phyloP scores from a whole-genome alignment of 202 grass and related monocot species.

The Dendrocalamus latiflorus region DNA sequence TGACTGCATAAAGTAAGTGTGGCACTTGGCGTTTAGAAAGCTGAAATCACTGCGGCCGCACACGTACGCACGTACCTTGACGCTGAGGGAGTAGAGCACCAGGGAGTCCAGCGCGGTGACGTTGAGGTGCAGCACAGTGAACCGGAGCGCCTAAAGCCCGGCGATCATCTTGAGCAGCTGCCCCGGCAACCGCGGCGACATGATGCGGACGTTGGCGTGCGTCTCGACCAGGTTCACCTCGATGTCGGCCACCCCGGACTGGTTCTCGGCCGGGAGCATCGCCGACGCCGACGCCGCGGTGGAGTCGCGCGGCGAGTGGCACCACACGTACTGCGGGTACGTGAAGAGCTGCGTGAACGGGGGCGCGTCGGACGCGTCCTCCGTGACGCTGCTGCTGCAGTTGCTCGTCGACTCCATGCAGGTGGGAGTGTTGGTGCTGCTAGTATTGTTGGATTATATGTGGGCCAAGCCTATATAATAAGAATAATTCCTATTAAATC shows the following conservation, averaged over 20 bases:
- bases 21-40: not conserved
- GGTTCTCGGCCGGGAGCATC: not conserved
- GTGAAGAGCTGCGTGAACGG: too few relatives aligned
- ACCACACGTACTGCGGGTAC: constrained; percentile 84
- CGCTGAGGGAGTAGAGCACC: constrained; percentile 67
- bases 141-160: constrained; percentile 51
- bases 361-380: too few relatives aligned
- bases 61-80: constrained; percentile 48
- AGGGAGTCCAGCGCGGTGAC: constrained; percentile 60
- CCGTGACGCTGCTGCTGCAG: too few relatives aligned
- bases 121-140: constrained; percentile 76
- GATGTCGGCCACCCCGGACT: constrained; percentile 57
- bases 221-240: constrained; percentile 84
- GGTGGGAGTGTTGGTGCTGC: too few relatives aligned
- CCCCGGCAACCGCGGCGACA: constrained; percentile 47
- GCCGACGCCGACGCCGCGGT: not conserved
- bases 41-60: not conserved
- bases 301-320: constrained; percentile 41
- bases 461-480: too few relatives aligned
- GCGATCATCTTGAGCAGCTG: constrained; percentile 67
- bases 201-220: constrained; percentile 76
- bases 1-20: not conserved
- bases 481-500: too few relatives aligned
- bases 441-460: too few relatives aligned
- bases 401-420: too few relatives aligned